Evolutionary conservation across 176 grass and related monocot species (phyloP).

Genomic region (Zizania latifolia): DNA sequence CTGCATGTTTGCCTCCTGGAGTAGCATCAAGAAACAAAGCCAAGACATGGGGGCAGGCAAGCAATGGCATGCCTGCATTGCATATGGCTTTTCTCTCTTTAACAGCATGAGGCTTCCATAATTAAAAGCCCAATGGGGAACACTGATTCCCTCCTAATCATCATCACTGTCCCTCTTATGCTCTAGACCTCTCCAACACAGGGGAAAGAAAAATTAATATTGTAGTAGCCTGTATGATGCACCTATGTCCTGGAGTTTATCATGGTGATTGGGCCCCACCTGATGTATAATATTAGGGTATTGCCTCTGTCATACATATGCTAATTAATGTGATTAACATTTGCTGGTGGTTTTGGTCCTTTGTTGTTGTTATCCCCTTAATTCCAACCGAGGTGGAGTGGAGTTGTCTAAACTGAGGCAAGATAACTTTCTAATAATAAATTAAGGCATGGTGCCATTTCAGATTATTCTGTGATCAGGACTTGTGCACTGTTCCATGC

Average conservation of each 20-base stretch:
- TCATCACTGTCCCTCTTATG: conserved; percentile 44
- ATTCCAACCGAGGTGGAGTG: conserved; percentile 25
- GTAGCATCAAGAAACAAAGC: conserved; percentile 25
- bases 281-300: conserved; percentile 33
- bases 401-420: conserved; percentile 32
- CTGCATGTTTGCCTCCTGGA: conserved; percentile 37
- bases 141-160: conserved; percentile 68
- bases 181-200: conserved; percentile 31
- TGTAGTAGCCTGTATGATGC: conserved; percentile 9
- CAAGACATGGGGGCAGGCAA: background rate
- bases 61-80: background rate
- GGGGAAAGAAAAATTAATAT: background rate
- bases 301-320: conserved; percentile 33
- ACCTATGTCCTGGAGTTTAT: conserved; percentile 12
- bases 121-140: conserved; percentile 37
- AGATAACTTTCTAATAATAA: background rate
- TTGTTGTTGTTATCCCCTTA: conserved; percentile 33
- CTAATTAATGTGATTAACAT: conserved; percentile 7
- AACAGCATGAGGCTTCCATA: conserved; percentile 48
- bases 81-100: conserved; percentile 40
- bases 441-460: conserved; percentile 18
- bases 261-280: background rate
- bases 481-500: conserved; percentile 12
- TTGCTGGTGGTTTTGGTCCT: conserved; percentile 2
- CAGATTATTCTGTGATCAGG: conserved; percentile 27